Percentiles rank a stretch among this genome's conserved stretches.
phyloP scores from a whole-genome alignment of 176 grass and related monocot species.

The Avena atlantica region DNA sequence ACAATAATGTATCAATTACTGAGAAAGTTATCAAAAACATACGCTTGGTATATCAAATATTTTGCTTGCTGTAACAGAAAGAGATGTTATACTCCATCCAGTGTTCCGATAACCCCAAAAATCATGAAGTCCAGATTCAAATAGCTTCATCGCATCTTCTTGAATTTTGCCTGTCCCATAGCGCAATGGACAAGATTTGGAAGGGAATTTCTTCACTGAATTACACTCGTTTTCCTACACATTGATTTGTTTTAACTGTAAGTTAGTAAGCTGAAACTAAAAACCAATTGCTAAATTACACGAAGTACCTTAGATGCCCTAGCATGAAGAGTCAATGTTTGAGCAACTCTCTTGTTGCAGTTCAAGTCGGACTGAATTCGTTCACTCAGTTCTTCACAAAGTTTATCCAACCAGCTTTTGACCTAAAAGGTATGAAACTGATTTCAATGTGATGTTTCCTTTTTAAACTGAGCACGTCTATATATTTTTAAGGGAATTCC shows the following conservation, averaged over 20 bases:
- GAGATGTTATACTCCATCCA: slow-evolving; percentile 86
- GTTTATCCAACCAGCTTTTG: slow-evolving; percentile 63
- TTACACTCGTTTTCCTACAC: slow-evolving; percentile 55
- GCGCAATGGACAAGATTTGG: slow-evolving; percentile 88
- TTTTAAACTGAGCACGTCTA: neutral
- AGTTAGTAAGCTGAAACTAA: slow-evolving; percentile 1
- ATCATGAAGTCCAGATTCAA: slow-evolving; percentile 75
- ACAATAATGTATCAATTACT: neutral
- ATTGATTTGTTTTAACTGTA: neutral
- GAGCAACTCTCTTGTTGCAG: slow-evolving; percentile 86
- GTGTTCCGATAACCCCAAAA: slow-evolving; percentile 79
- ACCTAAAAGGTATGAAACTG: slow-evolving; percentile 44
- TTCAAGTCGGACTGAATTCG: slow-evolving; percentile 85
- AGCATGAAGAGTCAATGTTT: slow-evolving; percentile 79
- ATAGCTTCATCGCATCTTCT: slow-evolving; percentile 94
- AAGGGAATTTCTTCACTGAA: slow-evolving; percentile 80
- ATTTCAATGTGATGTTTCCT: neutral
- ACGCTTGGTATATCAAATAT: slow-evolving; percentile 83
- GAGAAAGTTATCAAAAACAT: slow-evolving; percentile 40
- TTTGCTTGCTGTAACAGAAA: slow-evolving; percentile 95
- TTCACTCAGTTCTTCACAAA: slow-evolving; percentile 94
- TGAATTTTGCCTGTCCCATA: slow-evolving; percentile 92
- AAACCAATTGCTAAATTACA: slow-evolving; percentile 9
- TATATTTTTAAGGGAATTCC: neutral
- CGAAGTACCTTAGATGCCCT: slow-evolving; percentile 78